Base-by-base conservation (phyloP, 179 eudicot species). In the Drosera spatulata region DNA sequence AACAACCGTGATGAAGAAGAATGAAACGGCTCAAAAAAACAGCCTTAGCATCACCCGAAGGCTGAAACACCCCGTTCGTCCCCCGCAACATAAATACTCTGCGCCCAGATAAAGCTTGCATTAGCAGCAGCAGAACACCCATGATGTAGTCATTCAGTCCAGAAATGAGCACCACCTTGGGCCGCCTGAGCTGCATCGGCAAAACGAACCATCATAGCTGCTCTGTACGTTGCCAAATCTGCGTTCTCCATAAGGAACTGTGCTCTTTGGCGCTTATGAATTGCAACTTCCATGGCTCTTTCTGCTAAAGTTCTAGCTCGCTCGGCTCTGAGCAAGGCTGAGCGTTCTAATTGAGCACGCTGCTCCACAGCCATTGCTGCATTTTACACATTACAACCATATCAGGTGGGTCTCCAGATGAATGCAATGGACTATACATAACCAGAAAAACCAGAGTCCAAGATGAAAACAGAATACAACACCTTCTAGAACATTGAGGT, bases 171-270 rank as follows among this genome's bases (percentile, higher is more conserved):
- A 75, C 55, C 53, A 60, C 80, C 40, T 55, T 70, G 10, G 64
- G 72, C 69, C 40, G 62, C 46, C 54, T 58, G 71, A 61, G 83
- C 79, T 39, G 87, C 83, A 63, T 85, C 96, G 0, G 98, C 88
- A 11, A 88, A 84, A 70, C 85, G 69, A 46, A 88, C 68, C 15
- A 96, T 95, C 83, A 91, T 80, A 10, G 82, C 59, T 3, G 98
- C 98, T 71, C 82, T 80, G 64, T 88, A 91, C 53, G 80, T 72
- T 3, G 79, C 88, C 68, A 82, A 14, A 60, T 91, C 98, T 4
- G 98, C 98, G 63, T 71, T 78, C 70, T 79, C 91, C 95, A 85
- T 79, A 53, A 88, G 77, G 59, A 64, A 49, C 74, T 91, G 98
- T 0, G 95, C 98, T 66, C 70, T 76, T 56, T 70, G 82, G 10